These are phyloP conservation scores for Eustoma russellianum DNA, from an alignment of 257 asterid genomes.

Conservation along the genomic window DNA sequence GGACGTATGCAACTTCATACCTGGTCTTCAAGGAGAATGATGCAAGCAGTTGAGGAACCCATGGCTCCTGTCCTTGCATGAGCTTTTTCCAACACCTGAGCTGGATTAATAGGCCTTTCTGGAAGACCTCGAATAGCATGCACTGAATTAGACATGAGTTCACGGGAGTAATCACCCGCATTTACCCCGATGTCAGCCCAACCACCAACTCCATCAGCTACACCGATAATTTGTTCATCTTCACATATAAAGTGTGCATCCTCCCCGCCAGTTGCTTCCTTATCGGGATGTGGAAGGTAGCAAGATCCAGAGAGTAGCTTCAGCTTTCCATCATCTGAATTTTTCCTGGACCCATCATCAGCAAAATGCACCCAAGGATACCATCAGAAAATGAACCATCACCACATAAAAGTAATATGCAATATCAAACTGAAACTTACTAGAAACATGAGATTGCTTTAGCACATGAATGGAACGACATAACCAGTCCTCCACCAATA, in stretches of 20 bases:
- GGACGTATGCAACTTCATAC: constrained; percentile 14
- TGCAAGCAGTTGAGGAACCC: constrained; percentile 95
- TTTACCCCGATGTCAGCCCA: constrained; percentile 89
- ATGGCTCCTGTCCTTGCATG: constrained; percentile 43
- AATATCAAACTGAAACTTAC: neutral
- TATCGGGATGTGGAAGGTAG: constrained; percentile 82
- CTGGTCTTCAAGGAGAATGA: constrained; percentile 59
- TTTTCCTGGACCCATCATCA: constrained; percentile 14
- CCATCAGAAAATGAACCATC: constrained; percentile 2
- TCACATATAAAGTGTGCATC: constrained; percentile 80
- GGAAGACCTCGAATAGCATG: constrained; percentile 42
- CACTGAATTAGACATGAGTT: constrained; percentile 68
- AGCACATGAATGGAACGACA: too few species aligned
- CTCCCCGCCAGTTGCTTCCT: constrained; percentile 82
- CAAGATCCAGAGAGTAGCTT: constrained; percentile 68
- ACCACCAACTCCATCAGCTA: constrained; percentile 97
- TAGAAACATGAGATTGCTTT: neutral
- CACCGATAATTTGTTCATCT: constrained; percentile 70
- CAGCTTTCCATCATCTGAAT: constrained; percentile 18
- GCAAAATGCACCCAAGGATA: neutral
- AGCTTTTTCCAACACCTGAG: constrained; percentile 66
- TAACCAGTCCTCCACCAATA: too few species aligned
- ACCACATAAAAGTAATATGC: neutral
- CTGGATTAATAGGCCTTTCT: constrained; percentile 40
- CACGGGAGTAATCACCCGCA: constrained; percentile 78